Conservation (phyloP, 2,329 filamentous ascomycete species). For the Penicillium sp. region DNA sequence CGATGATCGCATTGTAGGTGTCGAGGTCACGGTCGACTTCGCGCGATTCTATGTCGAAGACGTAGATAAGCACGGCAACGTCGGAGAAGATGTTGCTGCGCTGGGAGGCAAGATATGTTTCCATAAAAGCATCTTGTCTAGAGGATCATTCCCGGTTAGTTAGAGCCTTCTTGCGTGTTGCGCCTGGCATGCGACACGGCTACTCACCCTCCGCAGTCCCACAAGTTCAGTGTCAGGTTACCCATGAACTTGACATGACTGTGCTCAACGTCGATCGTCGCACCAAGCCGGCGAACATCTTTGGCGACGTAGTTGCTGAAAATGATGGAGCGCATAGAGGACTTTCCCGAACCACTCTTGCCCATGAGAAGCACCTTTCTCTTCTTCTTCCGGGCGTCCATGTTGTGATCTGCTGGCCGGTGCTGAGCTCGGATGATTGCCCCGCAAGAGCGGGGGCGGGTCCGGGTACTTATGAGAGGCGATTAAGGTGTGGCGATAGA, state of each 20-base stretch:
- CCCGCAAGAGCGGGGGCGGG: constrained; percentile 26
- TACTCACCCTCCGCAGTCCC: constrained; percentile 89
- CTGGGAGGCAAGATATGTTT: constrained; percentile 95
- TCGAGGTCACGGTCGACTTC: constrained; percentile 92
- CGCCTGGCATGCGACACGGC: not conserved
- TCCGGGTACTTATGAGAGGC: constrained; percentile 15
- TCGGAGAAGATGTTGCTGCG: constrained; percentile 95
- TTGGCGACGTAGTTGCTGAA: constrained; percentile 99
- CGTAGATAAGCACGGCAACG: constrained; percentile 96
- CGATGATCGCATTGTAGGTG: constrained; percentile 88
- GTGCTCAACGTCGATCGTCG: constrained; percentile 97
- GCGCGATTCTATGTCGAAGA: constrained; percentile 96
- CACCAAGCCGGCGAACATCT: constrained; percentile 87
- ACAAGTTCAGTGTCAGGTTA: constrained; percentile 94
- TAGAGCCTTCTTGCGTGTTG: too few species aligned
- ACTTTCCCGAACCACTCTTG: constrained; percentile 96
- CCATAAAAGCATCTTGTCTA: constrained; percentile 96
- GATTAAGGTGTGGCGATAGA: constrained; percentile 12
- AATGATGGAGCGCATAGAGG: constrained; percentile 97
- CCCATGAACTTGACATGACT: constrained; percentile 99
- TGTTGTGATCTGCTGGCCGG: constrained; percentile 24
- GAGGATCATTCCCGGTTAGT: not conserved
- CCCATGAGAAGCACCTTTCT: constrained; percentile 90
- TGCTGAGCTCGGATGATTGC: constrained; percentile 20
- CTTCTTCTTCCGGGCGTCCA: constrained; percentile 65